These are phyloP conservation scores for Penicillium waksmanii DNA, from an alignment of 495 filamentous ascomycete species.

Conservation along the genomic window DNA sequence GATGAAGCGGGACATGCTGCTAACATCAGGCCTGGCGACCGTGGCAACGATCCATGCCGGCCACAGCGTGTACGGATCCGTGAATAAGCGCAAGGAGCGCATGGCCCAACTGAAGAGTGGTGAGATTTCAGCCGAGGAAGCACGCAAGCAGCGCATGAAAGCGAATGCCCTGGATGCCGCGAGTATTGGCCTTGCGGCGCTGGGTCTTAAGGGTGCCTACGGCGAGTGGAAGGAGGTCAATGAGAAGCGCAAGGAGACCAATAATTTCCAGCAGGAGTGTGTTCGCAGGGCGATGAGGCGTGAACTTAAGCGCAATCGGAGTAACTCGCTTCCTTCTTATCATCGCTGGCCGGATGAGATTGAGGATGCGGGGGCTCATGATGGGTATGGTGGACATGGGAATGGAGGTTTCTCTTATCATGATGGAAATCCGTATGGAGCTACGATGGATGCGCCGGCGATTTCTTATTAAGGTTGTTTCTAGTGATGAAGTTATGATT, in stretches of 20 bases:
- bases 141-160: slow-evolving; percentile 73
- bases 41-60: slow-evolving; percentile 90
- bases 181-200: slow-evolving; percentile 78
- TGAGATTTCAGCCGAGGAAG: slow-evolving; percentile 72
- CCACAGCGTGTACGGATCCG: slow-evolving; percentile 74
- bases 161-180: slow-evolving; percentile 77
- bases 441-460: slow-evolving; percentile 12
- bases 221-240: slow-evolving; percentile 73
- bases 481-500: slow-evolving; percentile 9
- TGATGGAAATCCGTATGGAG: slow-evolving; percentile 21
- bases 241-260: slow-evolving; percentile 58
- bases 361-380: slow-evolving; percentile 20
- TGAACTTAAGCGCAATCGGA: slow-evolving; percentile 9
- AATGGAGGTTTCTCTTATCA: slow-evolving; percentile 12
- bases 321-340: slow-evolving; percentile 5
- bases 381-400: not conserved
- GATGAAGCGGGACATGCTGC: slow-evolving; percentile 80
- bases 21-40: slow-evolving; percentile 81
- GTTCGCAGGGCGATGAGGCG: slow-evolving; percentile 16
- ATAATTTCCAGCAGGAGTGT: slow-evolving; percentile 54
- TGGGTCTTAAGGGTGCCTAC: slow-evolving; percentile 84
- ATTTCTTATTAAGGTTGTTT: slow-evolving; percentile 15
- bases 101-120: slow-evolving; percentile 73
- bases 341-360: slow-evolving; percentile 36
- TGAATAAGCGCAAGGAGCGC: slow-evolving; percentile 74